These are phyloP conservation scores for Kluyveromyces aestuarii DNA, from an alignment of 805 yeast genomes.

Conservation along the genomic window DNA sequence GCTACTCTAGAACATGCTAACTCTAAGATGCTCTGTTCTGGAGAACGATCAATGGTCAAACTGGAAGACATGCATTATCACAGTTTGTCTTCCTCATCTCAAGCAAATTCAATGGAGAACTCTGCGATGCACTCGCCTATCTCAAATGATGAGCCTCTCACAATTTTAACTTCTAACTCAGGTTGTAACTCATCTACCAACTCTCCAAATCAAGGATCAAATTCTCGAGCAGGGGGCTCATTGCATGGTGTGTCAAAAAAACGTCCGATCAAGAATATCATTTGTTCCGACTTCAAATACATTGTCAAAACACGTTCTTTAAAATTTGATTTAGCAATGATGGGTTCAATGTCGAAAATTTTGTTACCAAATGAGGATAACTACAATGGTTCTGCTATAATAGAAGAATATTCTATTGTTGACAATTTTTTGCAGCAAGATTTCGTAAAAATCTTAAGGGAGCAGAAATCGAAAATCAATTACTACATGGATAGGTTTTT, in stretches of 20 bases:
- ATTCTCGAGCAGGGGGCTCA: background rate
- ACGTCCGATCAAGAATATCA: background rate
- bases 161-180: background rate
- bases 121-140: constrained; percentile 2
- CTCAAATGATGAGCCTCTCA: background rate
- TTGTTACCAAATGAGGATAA: constrained; percentile 4
- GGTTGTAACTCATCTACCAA: background rate
- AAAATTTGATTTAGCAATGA: constrained; percentile 1
- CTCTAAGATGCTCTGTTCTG: background rate
- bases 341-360: constrained; percentile 1
- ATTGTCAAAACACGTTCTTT: constrained; percentile 1
- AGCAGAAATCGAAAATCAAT: constrained; percentile 1
- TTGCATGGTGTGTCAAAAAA: background rate
- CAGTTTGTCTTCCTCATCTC: background rate
- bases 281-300: constrained; percentile 1
- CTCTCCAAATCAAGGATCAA: background rate
- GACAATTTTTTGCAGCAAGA: constrained; percentile 5
- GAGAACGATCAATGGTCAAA: background rate
- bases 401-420: constrained; percentile 5
- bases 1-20: background rate
- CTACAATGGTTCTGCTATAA: constrained; percentile 5
- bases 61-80: constrained; percentile 1
- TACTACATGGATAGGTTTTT: constrained; percentile 3
- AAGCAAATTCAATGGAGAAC: background rate
- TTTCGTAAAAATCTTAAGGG: constrained; percentile 3